Percentiles rank a stretch among this genome's conserved stretches.
These are phyloP conservation scores for Melastoma malabathricum DNA, from an alignment of 345 rosid genomes.

Conservation along the genomic window DNA sequence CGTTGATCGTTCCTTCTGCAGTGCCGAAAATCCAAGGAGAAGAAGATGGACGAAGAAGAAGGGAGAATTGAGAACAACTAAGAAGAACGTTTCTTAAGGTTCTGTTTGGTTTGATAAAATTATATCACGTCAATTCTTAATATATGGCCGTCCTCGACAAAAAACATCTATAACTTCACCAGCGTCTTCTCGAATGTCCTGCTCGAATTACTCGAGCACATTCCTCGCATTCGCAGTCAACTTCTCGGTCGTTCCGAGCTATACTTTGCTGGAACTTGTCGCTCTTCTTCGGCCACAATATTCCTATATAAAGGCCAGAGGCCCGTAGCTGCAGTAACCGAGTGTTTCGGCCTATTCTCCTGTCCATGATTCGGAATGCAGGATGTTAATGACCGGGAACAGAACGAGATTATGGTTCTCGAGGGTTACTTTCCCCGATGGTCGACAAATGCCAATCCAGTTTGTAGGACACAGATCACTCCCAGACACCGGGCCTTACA, in stretches of 20 bases:
- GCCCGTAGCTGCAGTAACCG: conserved; percentile 47
- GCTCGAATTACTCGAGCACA: conserved; percentile 44
- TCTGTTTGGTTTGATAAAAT: too few relatives aligned
- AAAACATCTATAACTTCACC: too few relatives aligned
- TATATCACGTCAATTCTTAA: too few relatives aligned
- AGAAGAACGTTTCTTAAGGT: too few relatives aligned
- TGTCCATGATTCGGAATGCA: conserved; percentile 19
- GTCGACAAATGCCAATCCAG: conserved; percentile 53
- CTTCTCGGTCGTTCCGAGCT: conserved; percentile 43
- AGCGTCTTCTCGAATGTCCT: conserved; percentile 14
- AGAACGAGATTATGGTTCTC: conserved; percentile 42
- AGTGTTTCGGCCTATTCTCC: conserved; percentile 27
- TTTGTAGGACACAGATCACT: conserved; percentile 45
- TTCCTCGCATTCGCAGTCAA: conserved; percentile 37
- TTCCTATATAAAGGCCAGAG: conserved; percentile 31
- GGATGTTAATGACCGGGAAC: not conserved
- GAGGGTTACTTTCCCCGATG: conserved; percentile 63
- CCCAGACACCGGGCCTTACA: conserved; percentile 26
- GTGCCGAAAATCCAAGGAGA: not conserved
- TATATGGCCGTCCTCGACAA: too few relatives aligned
- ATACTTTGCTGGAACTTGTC: conserved; percentile 64
- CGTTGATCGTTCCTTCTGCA: not conserved
- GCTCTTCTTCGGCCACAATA: conserved; percentile 59
- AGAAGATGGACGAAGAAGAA: not conserved
- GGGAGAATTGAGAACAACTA: not conserved